Evolutionary conservation across 192 early-diverging fungal genomes (phyloP).

Genomic region (Coemansia asiatica): DNA sequence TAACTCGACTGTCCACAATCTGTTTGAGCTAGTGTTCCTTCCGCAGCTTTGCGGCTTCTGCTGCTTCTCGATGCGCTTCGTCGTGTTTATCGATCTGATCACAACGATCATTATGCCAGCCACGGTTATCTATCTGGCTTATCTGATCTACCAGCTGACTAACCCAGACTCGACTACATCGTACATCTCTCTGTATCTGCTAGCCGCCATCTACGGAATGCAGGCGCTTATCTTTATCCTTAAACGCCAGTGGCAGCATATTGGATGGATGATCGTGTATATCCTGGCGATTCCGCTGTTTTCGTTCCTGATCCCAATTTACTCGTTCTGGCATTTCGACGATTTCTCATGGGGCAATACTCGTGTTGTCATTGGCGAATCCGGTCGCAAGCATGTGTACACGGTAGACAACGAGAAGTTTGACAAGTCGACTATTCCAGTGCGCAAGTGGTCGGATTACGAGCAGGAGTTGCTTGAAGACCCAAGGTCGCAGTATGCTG

Average conservation of each 20-base stretch:
- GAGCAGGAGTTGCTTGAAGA: constrained; percentile 63
- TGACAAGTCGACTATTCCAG: constrained; percentile 72
- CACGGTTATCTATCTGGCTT: constrained; percentile 82
- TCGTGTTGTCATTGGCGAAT: constrained; percentile 85
- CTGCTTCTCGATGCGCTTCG: constrained; percentile 96
- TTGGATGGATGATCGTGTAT: constrained; percentile 97
- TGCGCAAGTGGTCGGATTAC: constrained; percentile 80
- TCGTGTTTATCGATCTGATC: constrained; percentile 92
- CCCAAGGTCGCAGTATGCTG: constrained; percentile 46
- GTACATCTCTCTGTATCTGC: constrained; percentile 78
- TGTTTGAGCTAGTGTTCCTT: constrained; percentile 89
- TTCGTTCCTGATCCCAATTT: constrained; percentile 77
- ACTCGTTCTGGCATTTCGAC: constrained; percentile 99
- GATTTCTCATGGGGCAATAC: constrained; percentile 99
- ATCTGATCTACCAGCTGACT: constrained; percentile 69
- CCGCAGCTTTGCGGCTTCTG: constrained; percentile 95
- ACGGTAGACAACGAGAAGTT: constrained; percentile 77
- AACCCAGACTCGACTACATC: constrained; percentile 65
- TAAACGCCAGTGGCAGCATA: constrained; percentile 86
- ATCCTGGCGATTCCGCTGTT: constrained; percentile 90
- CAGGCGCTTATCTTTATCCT: constrained; percentile 86
- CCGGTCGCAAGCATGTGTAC: constrained; percentile 71
- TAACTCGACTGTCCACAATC: constrained; percentile 99
- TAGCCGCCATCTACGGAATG: constrained; percentile 86
- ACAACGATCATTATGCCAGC: constrained; percentile 93